Evolutionary conservation across 1,139 yeast genomes (phyloP), one percentile per base, ranked within the genome.

Genomic region (Wickerhamomyces sp.): DNA sequence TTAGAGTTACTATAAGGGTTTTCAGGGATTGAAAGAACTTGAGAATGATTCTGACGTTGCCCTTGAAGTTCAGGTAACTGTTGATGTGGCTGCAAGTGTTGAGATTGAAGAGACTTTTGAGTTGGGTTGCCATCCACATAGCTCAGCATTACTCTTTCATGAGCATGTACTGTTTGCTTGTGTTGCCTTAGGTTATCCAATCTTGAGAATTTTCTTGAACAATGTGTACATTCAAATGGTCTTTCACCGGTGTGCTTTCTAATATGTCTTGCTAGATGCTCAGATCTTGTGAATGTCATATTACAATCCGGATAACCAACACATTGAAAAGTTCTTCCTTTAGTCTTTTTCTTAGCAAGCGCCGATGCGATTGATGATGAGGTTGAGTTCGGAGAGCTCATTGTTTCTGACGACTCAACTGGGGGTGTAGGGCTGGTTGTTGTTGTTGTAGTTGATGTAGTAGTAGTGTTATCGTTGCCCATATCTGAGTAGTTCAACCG

Each of bases 201-300:
- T 35, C 97, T 71, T 22, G 92, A 81, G 58, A 90, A 90, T 56
- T 81, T 76, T 54, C 89, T 80, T 33, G 79, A 71, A 61, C 97
- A 90, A 54, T 72, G 77, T 37, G 85, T 85, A 61, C 97, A 90
- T 41, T 87, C 79, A 60, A 88, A 90, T 2, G 97, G 97, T 41
- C 96, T 71, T 61, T 90, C 97, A 33, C 97, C 97, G 1, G 97
- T 89, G 59, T 89, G 97, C 56, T 89, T 90, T 38, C 97, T 68
- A 39, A 88, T 84, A 64, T 89, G 97, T 45, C 97, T 72, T 2
- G 96, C 96, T 52, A 90, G 70, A 61, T 90, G 97, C 59, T 90
- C 97, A 3, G 58, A 52, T 28, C 58, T 45, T 4, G 58, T 86
- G 59, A 89, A 90, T 12, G 90, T 76, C 96, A 89, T 90, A 42